Base-by-base conservation (phyloP, 108 stramenopile species). In the Cyclotella atomus region DNA sequence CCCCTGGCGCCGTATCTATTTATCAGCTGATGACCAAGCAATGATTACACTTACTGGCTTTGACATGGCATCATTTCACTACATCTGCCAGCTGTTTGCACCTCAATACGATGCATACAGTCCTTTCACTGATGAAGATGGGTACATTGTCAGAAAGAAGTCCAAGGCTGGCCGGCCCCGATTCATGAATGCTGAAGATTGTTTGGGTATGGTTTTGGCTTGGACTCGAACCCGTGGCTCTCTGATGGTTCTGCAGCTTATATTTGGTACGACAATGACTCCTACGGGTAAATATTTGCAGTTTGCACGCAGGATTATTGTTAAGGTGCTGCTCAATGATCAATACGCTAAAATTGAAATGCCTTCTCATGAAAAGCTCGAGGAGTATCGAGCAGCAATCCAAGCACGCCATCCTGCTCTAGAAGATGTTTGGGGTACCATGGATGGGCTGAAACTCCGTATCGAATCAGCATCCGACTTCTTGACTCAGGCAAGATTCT, bases 11-110 rank as follows among this genome's bases (percentile, higher is more conserved):
- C 3, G 16, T 2, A 30, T 59, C 0, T 59, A 32, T 32, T 1
- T 0, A 3, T 59, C 56, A 33, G 29, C 2, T 2, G 29, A 59
- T 9, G 32, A 59, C 17, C 56, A 59, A 9, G 56, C 56, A 2
- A 59, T 59, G 56, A 59, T 59, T 33, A 59, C 56, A n/a, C 8
- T 59, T 0, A 59, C 56, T 1, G 28, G 56, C 0, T 59, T 59
- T 8, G 9, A 30, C 6, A 30, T 27, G 28, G 2, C 7, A 4
- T 2, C 29, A 3, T 59, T 59, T 17, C 7, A 19, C 1, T 32
- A 59, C 10, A 0, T 59, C 2, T 4, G 30, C 2, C 21, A 32
- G 2, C 2, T 32, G 2, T 32, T 59, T 59, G 25, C 29, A 9
- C 32, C 56, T 12, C 15, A 33, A 16, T 32, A 12, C 10, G 28